A percentile compares a stretch with the other conserved stretches of the same genome.
Conservation (phyloP, 1,284 basidiomycete species). For the Albatrellus sp. region DNA sequence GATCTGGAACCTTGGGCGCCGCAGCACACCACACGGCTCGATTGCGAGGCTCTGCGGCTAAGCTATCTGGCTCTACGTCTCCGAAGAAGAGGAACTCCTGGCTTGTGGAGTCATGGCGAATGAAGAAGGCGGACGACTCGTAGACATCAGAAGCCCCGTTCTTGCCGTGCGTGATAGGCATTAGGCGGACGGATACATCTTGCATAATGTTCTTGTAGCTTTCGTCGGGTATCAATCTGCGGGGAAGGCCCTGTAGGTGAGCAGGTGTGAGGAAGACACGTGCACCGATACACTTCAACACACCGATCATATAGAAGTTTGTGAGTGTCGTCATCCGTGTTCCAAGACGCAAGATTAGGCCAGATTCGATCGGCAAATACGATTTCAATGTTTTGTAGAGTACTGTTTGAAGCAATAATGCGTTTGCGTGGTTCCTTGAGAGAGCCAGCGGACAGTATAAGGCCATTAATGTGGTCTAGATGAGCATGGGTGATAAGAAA, state of each 20-base stretch:
- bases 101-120: constrained; percentile 43
- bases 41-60: constrained; percentile 45
- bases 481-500: constrained; percentile 76
- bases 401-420: constrained; percentile 49
- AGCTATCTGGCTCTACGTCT: constrained; percentile 68
- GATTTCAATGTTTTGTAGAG: constrained; percentile 55
- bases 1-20: constrained; percentile 52
- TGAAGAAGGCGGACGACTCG: constrained; percentile 64
- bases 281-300: constrained; percentile 15
- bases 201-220: constrained; percentile 40
- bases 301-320: constrained; percentile 51
- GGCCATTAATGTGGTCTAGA: constrained; percentile 68
- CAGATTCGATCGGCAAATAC: constrained; percentile 73
- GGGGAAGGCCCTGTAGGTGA: background rate
- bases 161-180: constrained; percentile 62
- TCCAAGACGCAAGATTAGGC: constrained; percentile 73
- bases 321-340: constrained; percentile 40
- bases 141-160: constrained; percentile 37
- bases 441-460: constrained; percentile 68
- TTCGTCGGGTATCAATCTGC: constrained; percentile 23
- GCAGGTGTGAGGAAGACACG: background rate
- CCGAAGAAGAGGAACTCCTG: constrained; percentile 76
- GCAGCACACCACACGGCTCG: constrained; percentile 59
- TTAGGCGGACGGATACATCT: constrained; percentile 49
- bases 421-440: constrained; percentile 48